These are phyloP conservation scores for Leccinum imitatum DNA, from an alignment of 768 basidiomycete species.

Conservation along the genomic window DNA sequence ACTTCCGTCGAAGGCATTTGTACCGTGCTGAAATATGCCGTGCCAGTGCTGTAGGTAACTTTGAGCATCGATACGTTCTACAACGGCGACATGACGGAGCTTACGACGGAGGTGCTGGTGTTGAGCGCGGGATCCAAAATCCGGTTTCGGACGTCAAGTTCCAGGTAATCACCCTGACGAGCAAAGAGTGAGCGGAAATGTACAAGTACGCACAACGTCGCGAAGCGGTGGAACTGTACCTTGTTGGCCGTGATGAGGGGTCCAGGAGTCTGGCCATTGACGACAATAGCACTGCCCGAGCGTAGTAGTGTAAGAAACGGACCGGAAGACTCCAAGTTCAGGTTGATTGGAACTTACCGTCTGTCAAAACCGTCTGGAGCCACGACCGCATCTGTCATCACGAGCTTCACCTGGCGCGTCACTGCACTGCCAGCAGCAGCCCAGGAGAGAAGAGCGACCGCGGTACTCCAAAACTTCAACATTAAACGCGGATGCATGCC, in stretches of 20 bases:
- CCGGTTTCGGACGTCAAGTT: slow-evolving; percentile 42
- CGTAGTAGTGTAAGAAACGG: slow-evolving; percentile 13
- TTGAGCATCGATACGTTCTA: neutral
- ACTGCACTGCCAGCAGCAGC: slow-evolving; percentile 2
- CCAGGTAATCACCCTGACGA: slow-evolving; percentile 38
- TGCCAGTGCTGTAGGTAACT: slow-evolving; percentile 43
- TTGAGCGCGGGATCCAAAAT: slow-evolving; percentile 40
- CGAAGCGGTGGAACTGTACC: slow-evolving; percentile 12
- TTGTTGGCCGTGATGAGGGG: slow-evolving; percentile 42
- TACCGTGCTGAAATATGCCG: slow-evolving; percentile 43
- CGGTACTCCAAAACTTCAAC: slow-evolving; percentile 3
- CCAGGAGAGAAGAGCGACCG: slow-evolving; percentile 6
- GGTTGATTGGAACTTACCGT: slow-evolving; percentile 18
- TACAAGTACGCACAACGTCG: neutral
- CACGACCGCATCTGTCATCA: slow-evolving; percentile 38
- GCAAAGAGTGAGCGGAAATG: neutral
- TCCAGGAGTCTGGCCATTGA: slow-evolving; percentile 43
- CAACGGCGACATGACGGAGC: slow-evolving; percentile 5
- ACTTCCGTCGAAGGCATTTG: slow-evolving; percentile 47
- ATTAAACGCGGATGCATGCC: slow-evolving; percentile 13
- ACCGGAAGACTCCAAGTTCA: neutral
- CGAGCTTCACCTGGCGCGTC: slow-evolving; percentile 25
- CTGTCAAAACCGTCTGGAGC: slow-evolving; percentile 44
- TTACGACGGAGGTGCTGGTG: slow-evolving; percentile 41
- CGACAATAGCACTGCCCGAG: slow-evolving; percentile 35